A percentile compares a stretch with the other conserved stretches of the same genome.
Evolutionary conservation across 306 rosid species (phyloP).

Genomic region (Hippophae rhamnoides): DNA sequence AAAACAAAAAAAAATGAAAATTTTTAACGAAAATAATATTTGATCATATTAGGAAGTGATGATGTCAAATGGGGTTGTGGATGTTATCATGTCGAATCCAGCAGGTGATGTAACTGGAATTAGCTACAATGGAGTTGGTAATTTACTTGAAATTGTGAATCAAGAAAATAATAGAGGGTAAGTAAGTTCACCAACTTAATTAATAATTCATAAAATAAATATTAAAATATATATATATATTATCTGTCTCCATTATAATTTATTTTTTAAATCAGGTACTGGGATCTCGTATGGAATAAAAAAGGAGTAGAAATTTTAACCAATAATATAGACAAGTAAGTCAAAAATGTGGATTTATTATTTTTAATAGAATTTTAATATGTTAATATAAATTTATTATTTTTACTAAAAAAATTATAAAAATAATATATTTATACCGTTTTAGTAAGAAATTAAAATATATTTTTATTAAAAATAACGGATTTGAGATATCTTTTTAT

Average conservation of each 20-base stretch:
- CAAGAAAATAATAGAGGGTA: conserved; percentile 11
- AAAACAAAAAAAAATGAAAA: too few species aligned
- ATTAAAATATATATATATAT: too few species aligned
- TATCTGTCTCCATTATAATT: too few species aligned
- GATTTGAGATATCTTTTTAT: too few species aligned
- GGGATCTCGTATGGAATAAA: conserved; percentile 19
- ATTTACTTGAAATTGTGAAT: conserved; percentile 12
- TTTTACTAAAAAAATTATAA: too few species aligned
- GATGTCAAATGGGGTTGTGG: conserved; percentile 12
- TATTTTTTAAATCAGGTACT: conserved; percentile 6
- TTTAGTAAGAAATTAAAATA: too few species aligned
- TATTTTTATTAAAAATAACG: too few species aligned
- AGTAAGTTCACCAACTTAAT: not conserved
- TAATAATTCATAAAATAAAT: not conserved
- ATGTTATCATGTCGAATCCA: conserved; percentile 11
- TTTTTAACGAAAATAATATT: not conserved
- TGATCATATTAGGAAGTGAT: conserved; percentile 4
- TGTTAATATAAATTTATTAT: too few species aligned
- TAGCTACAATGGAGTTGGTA: conserved; percentile 12
- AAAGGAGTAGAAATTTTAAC: not conserved
- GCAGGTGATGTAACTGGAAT: conserved; percentile 19
- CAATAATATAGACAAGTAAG: conserved; percentile 10
- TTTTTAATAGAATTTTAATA: too few species aligned
- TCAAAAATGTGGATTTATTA: not conserved
- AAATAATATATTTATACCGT: too few species aligned